Percentiles rank a stretch among this genome's conserved stretches.
Conservation (phyloP, 2,329 filamentous ascomycete species). For the Ophiocordyceps sinensis region DNA sequence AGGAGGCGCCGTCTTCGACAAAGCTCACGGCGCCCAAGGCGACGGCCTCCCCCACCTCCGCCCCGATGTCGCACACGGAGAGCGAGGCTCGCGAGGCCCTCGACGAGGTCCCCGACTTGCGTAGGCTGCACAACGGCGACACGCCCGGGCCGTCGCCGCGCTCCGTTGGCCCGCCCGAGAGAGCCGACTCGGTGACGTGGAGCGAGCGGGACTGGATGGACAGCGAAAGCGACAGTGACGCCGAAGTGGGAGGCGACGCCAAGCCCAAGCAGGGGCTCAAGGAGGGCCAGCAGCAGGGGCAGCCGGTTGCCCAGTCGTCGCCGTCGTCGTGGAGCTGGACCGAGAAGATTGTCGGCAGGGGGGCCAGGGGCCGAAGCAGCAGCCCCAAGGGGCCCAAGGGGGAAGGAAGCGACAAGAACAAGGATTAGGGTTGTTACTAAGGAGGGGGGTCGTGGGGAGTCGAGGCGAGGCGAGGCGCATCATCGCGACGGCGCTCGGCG, state of each 20-base stretch:
- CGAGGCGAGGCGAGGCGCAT: not conserved
- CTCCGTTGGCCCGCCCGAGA: constrained; percentile 7
- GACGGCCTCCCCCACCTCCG: not conserved
- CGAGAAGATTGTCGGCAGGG: constrained; percentile 37
- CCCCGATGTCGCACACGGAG: constrained; percentile 4
- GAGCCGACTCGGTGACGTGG: constrained; percentile 46
- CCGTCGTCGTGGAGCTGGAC: constrained; percentile 34
- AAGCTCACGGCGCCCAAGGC: constrained; percentile 8
- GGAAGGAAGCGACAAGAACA: not conserved
- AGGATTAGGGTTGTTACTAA: too few relatives aligned
- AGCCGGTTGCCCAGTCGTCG: constrained; percentile 7
- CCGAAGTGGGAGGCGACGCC: constrained; percentile 7
- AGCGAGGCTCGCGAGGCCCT: constrained; percentile 21
- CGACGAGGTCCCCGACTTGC: constrained; percentile 32
- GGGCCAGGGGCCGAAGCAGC: constrained; percentile 12
- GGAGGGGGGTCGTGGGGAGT: not conserved
- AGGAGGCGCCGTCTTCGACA: constrained; percentile 14
- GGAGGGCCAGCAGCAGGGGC: constrained; percentile 1
- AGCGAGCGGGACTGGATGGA: constrained; percentile 51
- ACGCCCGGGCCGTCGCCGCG: constrained; percentile 1
- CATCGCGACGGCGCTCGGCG: not conserved
- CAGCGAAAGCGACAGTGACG: constrained; percentile 30
- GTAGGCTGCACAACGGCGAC: constrained; percentile 5
- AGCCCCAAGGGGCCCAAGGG: constrained; percentile 10
- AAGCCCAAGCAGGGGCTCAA: constrained; percentile 4